Percentiles rank a stretch among this genome's conserved stretches.
Conservation (phyloP, 2,329 filamentous ascomycete species). For the Hypocrella siamensis region DNA sequence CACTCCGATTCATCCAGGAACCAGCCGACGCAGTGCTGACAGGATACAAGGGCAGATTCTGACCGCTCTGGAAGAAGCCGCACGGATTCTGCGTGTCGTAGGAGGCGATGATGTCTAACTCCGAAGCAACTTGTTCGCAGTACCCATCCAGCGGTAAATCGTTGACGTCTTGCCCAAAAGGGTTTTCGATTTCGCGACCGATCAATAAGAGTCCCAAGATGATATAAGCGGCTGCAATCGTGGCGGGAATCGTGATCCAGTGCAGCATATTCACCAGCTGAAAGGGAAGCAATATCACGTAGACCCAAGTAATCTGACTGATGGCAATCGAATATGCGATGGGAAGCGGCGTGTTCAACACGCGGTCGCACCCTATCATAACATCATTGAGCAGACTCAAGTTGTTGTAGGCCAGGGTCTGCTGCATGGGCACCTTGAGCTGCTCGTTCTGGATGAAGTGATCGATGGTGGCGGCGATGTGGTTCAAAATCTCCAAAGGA, state of each 20-base stretch:
- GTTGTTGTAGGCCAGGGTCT: constrained; percentile 43
- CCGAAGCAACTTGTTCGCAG: constrained; percentile 57
- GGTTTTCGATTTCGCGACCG: constrained; percentile 71
- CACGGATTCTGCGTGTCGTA: constrained; percentile 18
- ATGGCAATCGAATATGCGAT: constrained; percentile 75
- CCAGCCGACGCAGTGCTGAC: constrained; percentile 24
- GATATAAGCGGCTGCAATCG: constrained; percentile 59
- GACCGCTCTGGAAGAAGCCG: constrained; percentile 15
- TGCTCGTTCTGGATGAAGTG: constrained; percentile 39
- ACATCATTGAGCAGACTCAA: constrained; percentile 55
- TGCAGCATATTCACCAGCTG: constrained; percentile 49
- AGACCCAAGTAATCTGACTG: constrained; percentile 74
- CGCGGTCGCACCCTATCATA: constrained; percentile 56
- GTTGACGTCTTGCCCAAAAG: constrained; percentile 72
- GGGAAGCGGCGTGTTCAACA: constrained; percentile 69
- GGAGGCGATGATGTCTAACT: constrained; percentile 59
- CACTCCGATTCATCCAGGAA: constrained; percentile 24
- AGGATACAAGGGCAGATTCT: constrained; percentile 41
- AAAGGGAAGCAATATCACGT: constrained; percentile 68
- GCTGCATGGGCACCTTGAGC: constrained; percentile 39
- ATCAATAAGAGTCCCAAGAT: constrained; percentile 63
- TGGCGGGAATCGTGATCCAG: constrained; percentile 68
- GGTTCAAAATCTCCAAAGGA: constrained; percentile 66
- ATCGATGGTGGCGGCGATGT: constrained; percentile 53
- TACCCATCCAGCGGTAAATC: constrained; percentile 63